A percentile compares a stretch with the other conserved stretches of the same genome.
Conservation (phyloP, 768 basidiomycete species). For the Lentinula edodes region DNA sequence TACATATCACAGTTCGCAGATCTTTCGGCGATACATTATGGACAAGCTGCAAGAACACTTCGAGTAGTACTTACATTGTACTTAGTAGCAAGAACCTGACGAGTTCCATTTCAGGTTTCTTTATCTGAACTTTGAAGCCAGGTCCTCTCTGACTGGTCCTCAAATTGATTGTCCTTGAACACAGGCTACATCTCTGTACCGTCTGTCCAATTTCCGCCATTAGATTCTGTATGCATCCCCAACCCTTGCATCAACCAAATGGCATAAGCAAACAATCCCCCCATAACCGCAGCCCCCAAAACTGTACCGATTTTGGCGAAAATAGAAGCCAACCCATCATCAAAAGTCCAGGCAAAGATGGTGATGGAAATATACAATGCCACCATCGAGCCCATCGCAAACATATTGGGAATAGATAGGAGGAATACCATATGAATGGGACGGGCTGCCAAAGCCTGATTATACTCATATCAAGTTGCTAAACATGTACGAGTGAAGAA, state of each 20-base stretch:
- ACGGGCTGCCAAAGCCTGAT: constrained; percentile 4
- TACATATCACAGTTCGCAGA: no score
- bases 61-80: no score
- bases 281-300: constrained; percentile 8
- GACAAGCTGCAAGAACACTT: no score
- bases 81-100: no score
- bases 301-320: constrained; percentile 10
- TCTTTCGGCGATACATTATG: no score
- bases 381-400: constrained; percentile 11
- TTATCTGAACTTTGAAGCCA: no score
- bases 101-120: no score
- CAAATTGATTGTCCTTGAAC: no score
- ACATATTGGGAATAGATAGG: constrained; percentile 9
- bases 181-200: not conserved
- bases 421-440: constrained; percentile 9
- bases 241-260: constrained; percentile 10
- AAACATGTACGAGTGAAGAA: not conserved
- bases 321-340: not conserved
- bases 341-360: constrained; percentile 7
- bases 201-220: not conserved
- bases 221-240: not conserved
- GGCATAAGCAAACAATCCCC: constrained; percentile 3
- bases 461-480: not conserved
- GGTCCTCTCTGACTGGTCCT: no score
- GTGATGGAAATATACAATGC: constrained; percentile 10